Evolutionary conservation across 73 alveolate genomes (phyloP).

Genomic region (Paraurostyla sp.): DNA sequence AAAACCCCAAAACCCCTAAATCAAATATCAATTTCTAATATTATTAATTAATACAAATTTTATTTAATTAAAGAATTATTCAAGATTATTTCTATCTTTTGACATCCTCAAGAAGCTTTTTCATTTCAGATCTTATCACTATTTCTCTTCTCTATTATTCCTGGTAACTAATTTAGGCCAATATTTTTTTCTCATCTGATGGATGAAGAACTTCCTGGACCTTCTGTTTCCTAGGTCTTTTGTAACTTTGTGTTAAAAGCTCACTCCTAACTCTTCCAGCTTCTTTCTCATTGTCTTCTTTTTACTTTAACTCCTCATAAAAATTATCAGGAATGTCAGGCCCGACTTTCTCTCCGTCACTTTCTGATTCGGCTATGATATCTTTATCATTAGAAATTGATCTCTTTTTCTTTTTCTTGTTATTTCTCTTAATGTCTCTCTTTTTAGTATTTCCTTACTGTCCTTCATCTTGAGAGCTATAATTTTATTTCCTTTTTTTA

Average conservation of each 20-base stretch:
- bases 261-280: not conserved
- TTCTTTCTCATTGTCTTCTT: conserved; percentile 2
- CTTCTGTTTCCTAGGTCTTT: conserved; percentile 27
- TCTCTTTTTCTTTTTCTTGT: not conserved
- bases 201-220: conserved; percentile 13
- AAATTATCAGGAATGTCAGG: conserved; percentile 47
- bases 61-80: too few relatives aligned
- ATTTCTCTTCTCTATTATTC: conserved; percentile 10
- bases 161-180: not conserved
- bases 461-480: not conserved
- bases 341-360: not conserved
- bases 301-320: conserved; percentile 27
- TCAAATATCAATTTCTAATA: not conserved
- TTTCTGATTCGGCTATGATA: not conserved
- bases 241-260: not conserved
- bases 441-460: not conserved
- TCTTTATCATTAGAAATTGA: not conserved
- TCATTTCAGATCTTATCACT: conserved; percentile 24
- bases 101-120: conserved; percentile 15
- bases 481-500: not conserved
- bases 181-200: conserved; percentile 24
- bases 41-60: not conserved
- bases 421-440: not conserved
- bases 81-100: too few relatives aligned
- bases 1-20: not conserved